These are phyloP conservation scores for Colletotrichum aenigma DNA, from an alignment of 2,329 filamentous ascomycete species.

Conservation along the genomic window DNA sequence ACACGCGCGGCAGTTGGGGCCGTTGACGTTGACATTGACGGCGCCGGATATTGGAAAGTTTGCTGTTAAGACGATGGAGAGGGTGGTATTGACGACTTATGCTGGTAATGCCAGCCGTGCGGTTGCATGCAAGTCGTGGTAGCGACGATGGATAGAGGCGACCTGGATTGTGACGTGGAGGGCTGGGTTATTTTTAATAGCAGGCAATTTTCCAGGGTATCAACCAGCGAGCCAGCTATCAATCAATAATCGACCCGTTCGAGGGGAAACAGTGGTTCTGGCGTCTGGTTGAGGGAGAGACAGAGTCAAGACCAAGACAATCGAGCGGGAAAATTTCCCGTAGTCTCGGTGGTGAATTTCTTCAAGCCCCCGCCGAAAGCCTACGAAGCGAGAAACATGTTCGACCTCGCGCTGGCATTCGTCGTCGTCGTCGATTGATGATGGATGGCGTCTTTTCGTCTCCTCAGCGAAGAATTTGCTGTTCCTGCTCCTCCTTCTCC, in stretches of 20 bases:
- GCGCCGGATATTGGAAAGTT: background rate
- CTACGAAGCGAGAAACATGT: background rate
- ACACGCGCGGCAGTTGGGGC: background rate
- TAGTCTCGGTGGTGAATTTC: background rate
- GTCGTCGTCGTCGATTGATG: background rate
- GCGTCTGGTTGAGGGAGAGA: background rate
- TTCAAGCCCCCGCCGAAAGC: background rate
- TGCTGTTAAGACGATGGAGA: background rate
- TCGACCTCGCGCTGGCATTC: background rate
- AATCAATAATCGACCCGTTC: background rate
- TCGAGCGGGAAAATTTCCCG: background rate
- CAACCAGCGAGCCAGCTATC: background rate
- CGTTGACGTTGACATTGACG: background rate
- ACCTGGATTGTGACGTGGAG: slow-evolving; percentile 3
- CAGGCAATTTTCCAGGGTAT: background rate
- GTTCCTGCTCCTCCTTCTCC: background rate
- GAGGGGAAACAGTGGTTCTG: background rate
- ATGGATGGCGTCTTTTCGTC: background rate
- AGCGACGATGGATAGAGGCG: background rate
- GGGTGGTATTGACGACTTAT: background rate
- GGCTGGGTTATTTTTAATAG: slow-evolving; percentile 4
- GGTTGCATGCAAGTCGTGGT: background rate
- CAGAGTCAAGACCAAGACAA: background rate
- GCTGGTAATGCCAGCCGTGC: background rate
- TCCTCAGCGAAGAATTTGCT: background rate